A percentile compares a stretch with the other conserved stretches of the same genome.
Conservation (phyloP, 169 alveolate genomes). For the Plasmodium malariae region DNA sequence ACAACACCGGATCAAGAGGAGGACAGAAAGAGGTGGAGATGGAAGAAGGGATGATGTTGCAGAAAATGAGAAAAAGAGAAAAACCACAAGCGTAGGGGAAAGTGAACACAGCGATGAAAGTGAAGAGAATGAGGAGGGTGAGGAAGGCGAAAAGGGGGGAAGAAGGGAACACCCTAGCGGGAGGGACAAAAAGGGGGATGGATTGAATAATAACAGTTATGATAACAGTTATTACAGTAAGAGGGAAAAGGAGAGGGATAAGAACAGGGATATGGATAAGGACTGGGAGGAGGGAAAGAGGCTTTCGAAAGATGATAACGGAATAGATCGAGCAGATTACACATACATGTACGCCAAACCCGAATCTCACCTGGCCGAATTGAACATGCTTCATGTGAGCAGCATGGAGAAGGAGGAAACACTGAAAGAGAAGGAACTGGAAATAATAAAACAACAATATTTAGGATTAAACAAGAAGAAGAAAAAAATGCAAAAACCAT, state of each 20-base stretch:
- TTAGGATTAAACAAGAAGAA: slow-evolving; percentile 91
- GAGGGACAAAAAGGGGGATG: slow-evolving; percentile 29
- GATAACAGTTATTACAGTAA: background rate
- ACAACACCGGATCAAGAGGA: background rate
- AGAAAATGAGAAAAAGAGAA: background rate
- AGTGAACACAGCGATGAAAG: background rate
- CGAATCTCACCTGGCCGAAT: slow-evolving; percentile 77
- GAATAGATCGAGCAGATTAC: too few species aligned
- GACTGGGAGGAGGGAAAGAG: too few species aligned
- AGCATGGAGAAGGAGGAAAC: slow-evolving; percentile 68
- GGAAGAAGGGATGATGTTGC: background rate
- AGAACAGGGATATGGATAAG: too few species aligned
- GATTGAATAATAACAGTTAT: background rate
- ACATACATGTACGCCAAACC: slow-evolving; percentile 28
- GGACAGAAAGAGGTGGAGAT: slow-evolving; percentile 27
- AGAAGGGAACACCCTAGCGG: slow-evolving; percentile 23
- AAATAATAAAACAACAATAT: slow-evolving; percentile 90
- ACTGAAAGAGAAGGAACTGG: slow-evolving; percentile 88
- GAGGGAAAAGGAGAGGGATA: too few species aligned
- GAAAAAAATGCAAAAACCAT: slow-evolving; percentile 92
- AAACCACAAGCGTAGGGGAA: background rate
- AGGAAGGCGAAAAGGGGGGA: slow-evolving; percentile 53
- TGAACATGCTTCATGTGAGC: slow-evolving; percentile 60
- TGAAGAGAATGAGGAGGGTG: too few species aligned
- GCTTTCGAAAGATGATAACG: too few species aligned